These are phyloP conservation scores for Seiridium cupressi DNA, from an alignment of 2,329 filamentous ascomycete species.

Conservation along the genomic window DNA sequence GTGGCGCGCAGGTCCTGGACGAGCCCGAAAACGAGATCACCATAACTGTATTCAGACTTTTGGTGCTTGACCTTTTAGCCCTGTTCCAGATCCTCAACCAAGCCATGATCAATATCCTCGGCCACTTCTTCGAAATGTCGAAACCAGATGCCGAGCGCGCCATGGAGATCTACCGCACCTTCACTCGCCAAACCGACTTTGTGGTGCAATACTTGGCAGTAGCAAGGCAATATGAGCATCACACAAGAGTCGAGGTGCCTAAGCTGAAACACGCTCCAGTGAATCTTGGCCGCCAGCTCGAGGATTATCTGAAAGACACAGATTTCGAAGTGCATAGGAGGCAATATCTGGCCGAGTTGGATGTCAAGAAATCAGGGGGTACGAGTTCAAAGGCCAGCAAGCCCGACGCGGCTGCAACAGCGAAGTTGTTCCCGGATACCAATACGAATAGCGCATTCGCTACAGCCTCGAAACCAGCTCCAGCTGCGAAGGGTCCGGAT, in stretches of 20 bases:
- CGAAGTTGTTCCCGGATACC: constrained; percentile 39
- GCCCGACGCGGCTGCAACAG: constrained; percentile 35
- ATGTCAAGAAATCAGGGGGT: constrained; percentile 60
- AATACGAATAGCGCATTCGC: constrained; percentile 32
- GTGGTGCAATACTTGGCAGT: constrained; percentile 88
- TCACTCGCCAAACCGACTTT: constrained; percentile 86
- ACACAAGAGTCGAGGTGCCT: constrained; percentile 89
- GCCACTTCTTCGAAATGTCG: constrained; percentile 98
- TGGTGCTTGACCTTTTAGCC: constrained; percentile 85
- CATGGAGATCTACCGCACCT: constrained; percentile 86
- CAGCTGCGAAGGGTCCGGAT: constrained; percentile 60
- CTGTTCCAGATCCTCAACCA: constrained; percentile 96
- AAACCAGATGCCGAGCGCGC: constrained; percentile 89
- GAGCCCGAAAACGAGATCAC: constrained; percentile 97
- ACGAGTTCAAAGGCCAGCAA: constrained; percentile 33
- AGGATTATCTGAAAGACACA: constrained; percentile 91
- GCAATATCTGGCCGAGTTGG: constrained; percentile 87
- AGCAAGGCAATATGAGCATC: constrained; percentile 86
- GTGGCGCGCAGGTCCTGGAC: constrained; percentile 66
- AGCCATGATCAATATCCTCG: constrained; percentile 93
- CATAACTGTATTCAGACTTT: constrained; percentile 84
- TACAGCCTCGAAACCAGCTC: constrained; percentile 39
- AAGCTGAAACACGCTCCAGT: constrained; percentile 97
- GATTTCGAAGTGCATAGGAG: constrained; percentile 93
- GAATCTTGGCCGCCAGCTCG: constrained; percentile 81